These are phyloP conservation scores for Ciborinia camelliae DNA, from an alignment of 2,329 filamentous ascomycete genomes.

Conservation along the genomic window DNA sequence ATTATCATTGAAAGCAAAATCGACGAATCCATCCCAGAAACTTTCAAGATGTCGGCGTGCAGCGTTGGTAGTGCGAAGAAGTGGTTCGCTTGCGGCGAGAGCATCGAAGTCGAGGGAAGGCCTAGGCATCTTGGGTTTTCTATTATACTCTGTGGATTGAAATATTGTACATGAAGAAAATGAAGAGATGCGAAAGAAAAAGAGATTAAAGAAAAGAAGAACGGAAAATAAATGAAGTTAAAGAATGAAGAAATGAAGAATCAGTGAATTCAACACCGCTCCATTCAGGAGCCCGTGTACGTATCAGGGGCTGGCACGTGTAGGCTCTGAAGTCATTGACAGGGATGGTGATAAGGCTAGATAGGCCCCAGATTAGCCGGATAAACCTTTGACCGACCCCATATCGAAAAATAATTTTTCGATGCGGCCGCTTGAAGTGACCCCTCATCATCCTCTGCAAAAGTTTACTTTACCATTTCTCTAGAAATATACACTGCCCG, in stretches of 20 bases:
- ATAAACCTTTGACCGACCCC: neutral
- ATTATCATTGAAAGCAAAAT: slow-evolving; percentile 72
- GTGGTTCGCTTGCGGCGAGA: slow-evolving; percentile 26
- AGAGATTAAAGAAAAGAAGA: neutral
- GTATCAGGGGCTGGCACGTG: slow-evolving; percentile 20
- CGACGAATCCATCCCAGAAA: slow-evolving; percentile 61
- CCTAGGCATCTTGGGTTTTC: slow-evolving; percentile 21
- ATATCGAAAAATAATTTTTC: slow-evolving; percentile 4
- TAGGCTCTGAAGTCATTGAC: neutral
- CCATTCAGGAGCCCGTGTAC: slow-evolving; percentile 4
- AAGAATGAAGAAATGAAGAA: neutral
- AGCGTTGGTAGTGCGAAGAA: slow-evolving; percentile 30
- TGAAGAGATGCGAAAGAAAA: neutral
- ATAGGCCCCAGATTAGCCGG: slow-evolving; percentile 14
- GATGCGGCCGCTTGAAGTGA: slow-evolving; percentile 4
- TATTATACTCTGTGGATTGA: neutral
- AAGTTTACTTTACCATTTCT: neutral
- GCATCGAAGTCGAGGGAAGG: slow-evolving; percentile 26
- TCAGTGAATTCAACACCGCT: slow-evolving; percentile 5
- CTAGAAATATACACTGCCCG: no score
- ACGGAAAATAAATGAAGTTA: neutral
- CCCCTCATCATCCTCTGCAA: neutral
- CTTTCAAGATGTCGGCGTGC: slow-evolving; percentile 40
- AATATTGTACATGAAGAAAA: neutral
- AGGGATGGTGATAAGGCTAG: slow-evolving; percentile 5